Base-by-base conservation (phyloP, 169 alveolate species). In the Eimeria tenella region DNA sequence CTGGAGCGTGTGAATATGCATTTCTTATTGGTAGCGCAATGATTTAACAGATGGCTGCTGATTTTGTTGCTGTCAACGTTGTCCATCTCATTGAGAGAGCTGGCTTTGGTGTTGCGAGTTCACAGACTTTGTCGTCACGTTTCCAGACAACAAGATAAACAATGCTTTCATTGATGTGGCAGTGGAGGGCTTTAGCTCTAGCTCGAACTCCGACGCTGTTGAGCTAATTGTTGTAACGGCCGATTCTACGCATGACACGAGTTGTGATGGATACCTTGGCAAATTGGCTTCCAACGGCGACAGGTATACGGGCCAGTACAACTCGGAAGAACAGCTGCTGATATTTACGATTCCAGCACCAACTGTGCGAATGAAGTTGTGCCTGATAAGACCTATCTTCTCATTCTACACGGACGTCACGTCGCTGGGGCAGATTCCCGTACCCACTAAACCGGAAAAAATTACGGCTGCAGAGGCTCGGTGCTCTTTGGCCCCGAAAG, bases 291-390 rank as follows among this genome's bases (percentile, higher is more conserved):
- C 42, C n/a, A 74, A 31, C 13, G 63, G 70, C 23, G 70, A 19
- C 55, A 55, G 52, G 52, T 82, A 82, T 31, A 10, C 31, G 6
- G 90, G 90, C 50, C 13, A 13, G 5, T 82, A 56, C 65, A 74
- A 82, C 60, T 53, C 42, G 6, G 31, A 25, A n/a, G 53, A 82
- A 52, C 60, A 6, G 60, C 73, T 23, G 42, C 75, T 82, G 60
- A 7, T 60, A 2, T 82, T 82, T 58, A 82, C 73, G n/a, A 11
- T 82, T 31, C 90, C 90, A 9, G 90, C 90, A 7, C 90, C 90
- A 73, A 58, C 75, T 13, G 56, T 82, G 9, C 90, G 90, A 50
- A 23, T 74, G 31, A 82, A 55, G 42, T 52, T 82, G 23, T 82
- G 90, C 49, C 56, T 82, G 31, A 2, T 58, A 31, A 58, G 25